A percentile compares a stretch with the other conserved stretches of the same genome.
Conservation (phyloP, 78 protist species). For the slime mould (Dictyostelium discoideum) region DNA sequence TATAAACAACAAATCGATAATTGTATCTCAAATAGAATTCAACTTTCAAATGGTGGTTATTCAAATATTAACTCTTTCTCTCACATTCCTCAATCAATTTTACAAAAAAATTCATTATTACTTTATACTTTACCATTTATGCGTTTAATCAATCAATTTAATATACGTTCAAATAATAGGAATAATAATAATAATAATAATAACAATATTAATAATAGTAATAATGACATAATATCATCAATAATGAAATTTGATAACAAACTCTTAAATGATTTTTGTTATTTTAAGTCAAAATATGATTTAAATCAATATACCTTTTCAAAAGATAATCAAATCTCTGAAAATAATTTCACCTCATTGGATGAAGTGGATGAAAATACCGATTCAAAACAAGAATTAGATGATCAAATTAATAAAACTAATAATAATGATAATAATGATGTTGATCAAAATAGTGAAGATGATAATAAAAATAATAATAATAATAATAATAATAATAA, state of each 20-base stretch:
- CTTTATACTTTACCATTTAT: conserved; percentile 16
- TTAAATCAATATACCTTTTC: not conserved
- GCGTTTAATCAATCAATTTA: not conserved
- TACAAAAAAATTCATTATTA: not conserved
- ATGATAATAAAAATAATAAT: conserved; percentile 2
- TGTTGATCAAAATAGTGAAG: not conserved
- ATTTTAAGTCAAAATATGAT: not conserved
- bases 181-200: not conserved
- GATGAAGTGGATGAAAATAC: not conserved
- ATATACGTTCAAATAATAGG: not conserved
- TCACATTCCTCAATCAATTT: not conserved
- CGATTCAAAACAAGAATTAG: not conserved
- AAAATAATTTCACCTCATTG: conserved; percentile 1
- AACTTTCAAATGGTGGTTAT: not conserved
- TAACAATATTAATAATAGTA: not conserved
- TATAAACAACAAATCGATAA: not conserved
- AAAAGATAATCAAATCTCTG: conserved; percentile 3
- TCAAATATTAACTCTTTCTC: not conserved
- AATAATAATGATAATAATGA: not conserved
- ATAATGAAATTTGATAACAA: not conserved
- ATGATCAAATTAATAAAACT: not conserved
- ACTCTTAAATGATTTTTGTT: not conserved
- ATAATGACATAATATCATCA: not conserved
- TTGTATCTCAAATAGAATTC: not conserved
- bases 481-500: conserved; percentile 16